Base-by-base conservation (phyloP, 2,329 filamentous ascomycete genomes). In the Fusarium sp. region DNA sequence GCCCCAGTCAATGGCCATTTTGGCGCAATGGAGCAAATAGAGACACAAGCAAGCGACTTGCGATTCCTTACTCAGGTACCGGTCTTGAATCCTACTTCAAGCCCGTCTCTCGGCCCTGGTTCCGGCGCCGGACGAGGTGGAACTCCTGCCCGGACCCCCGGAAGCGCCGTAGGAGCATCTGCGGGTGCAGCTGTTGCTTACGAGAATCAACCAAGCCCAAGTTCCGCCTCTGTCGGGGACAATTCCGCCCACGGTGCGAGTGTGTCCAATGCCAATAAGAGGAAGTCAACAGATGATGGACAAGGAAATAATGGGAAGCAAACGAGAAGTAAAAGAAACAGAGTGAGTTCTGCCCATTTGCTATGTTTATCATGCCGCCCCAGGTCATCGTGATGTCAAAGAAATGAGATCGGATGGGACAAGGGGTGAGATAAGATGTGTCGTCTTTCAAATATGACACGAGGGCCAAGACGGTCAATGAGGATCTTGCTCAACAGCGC, bases 251-350 rank as follows among this genome's bases (percentile, higher is more conserved):
- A 74, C 28, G 67, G 69, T 48, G 69, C 70, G 57, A 67, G 67
- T 43, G 59, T 67, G 49, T 72, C 64, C 58, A 75, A 66, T 65
- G 67, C 70, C 69, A 78, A 67, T 68, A 81, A 79, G 77, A 77
- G 77, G 56, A 81, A 81, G 76, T 79, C 79, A 18, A 76, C 81
- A 12, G 82, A 83, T 39, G 84, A 84, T 30, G 28, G 28, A 30
- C 28, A 30, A 16, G 53, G 57, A 21, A 70, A 67, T 19, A 63
- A 70, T 16, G 72, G 77, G 19, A 86, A 84, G 76, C 84, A 86
- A 79, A 86, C 87, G 77, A 80, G 87, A 71, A 88, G 85, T 77
- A 89, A 89, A 76, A 84, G 87, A 62, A 89, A 89, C 69, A 79
- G 87, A 75, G 85, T 87, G 71, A 79, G 84, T 84, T 46, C 49